These are phyloP conservation scores for Karstenula rhodostoma DNA, from an alignment of 2,329 filamentous ascomycete genomes.

Conservation along the genomic window DNA sequence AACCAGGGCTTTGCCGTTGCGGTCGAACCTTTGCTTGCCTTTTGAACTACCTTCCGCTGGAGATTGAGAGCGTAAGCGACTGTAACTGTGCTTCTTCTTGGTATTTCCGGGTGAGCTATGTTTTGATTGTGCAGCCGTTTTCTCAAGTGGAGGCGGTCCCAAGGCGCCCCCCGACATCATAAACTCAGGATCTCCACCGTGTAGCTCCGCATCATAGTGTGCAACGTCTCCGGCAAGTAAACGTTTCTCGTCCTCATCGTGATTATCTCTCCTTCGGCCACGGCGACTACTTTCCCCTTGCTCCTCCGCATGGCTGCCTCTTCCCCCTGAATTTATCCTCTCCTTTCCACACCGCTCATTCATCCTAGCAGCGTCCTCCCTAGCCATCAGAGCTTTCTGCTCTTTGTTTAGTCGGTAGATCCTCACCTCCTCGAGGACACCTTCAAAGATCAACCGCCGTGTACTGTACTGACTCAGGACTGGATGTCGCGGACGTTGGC, in stretches of 20 bases:
- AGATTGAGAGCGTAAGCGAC: neutral
- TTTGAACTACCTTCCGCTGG: neutral
- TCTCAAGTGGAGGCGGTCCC: neutral
- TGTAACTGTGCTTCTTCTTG: neutral
- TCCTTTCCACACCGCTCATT: neutral
- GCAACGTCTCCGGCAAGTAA: too few relatives aligned
- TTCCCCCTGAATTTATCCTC: neutral
- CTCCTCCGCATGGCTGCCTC: neutral
- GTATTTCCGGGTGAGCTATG: neutral
- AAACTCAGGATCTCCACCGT: constrained; percentile 1
- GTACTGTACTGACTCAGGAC: constrained; percentile 20
- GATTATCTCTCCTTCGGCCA: neutral
- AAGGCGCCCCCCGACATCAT: constrained; percentile 18
- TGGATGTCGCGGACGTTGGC: constrained; percentile 18
- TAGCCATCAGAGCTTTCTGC: constrained; percentile 16
- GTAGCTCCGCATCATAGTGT: neutral
- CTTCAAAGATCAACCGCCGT: constrained; percentile 28
- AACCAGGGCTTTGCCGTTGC: constrained; percentile 10
- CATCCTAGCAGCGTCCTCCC: constrained; percentile 10
- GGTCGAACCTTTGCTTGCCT: constrained; percentile 6
- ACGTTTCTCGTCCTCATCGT: neutral
- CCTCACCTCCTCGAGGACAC: constrained; percentile 28
- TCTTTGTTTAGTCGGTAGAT: constrained; percentile 29
- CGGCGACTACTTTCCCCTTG: neutral
- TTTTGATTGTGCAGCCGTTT: neutral